Evolutionary conservation across 169 alveolate species (phyloP).

Genomic region (Cryptosporidium meleagridis): DNA sequence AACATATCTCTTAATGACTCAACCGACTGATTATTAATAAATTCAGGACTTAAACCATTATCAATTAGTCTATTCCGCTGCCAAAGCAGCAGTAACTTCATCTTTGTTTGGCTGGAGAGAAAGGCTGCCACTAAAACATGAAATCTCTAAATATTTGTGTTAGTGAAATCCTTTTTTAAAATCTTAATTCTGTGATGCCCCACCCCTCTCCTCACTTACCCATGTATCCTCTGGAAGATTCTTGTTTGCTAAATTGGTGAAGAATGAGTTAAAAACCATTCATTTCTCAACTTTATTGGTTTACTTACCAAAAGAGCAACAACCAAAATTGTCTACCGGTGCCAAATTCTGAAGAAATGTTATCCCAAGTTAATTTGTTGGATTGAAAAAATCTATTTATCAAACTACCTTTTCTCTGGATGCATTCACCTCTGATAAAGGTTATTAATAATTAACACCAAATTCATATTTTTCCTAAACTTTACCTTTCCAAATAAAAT

Average conservation of each 20-base stretch:
- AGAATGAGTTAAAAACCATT: not conserved
- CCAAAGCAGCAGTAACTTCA: conserved; percentile 84
- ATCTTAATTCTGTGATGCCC: not conserved
- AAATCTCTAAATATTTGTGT: conserved; percentile 77
- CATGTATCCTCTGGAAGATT: conserved; percentile 46
- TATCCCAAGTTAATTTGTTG: not conserved
- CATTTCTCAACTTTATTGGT: not conserved
- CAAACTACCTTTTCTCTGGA: conserved; percentile 49
- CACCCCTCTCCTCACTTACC: conserved; percentile 26
- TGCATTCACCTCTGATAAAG: conserved; percentile 23
- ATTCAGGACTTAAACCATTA: conserved; percentile 83
- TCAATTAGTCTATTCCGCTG: conserved; percentile 81
- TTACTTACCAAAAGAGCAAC: conserved; percentile 68
- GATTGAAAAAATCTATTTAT: not conserved
- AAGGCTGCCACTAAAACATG: conserved; percentile 86
- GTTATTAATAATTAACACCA: not conserved
- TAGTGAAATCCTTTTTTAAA: not conserved
- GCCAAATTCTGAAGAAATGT: conserved; percentile 34
- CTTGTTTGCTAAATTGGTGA: conserved; percentile 15
- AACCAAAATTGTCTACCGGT: conserved; percentile 60
- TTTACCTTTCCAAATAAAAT: conserved; percentile 60
- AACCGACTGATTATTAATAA: conserved; percentile 79
- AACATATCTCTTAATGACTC: conserved; percentile 87
- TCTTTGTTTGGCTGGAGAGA: conserved; percentile 90
- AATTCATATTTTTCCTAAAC: not conserved